These are phyloP conservation scores for Laburnicola sp. DNA, from an alignment of 2,329 filamentous ascomycete species.

Conservation along the genomic window DNA sequence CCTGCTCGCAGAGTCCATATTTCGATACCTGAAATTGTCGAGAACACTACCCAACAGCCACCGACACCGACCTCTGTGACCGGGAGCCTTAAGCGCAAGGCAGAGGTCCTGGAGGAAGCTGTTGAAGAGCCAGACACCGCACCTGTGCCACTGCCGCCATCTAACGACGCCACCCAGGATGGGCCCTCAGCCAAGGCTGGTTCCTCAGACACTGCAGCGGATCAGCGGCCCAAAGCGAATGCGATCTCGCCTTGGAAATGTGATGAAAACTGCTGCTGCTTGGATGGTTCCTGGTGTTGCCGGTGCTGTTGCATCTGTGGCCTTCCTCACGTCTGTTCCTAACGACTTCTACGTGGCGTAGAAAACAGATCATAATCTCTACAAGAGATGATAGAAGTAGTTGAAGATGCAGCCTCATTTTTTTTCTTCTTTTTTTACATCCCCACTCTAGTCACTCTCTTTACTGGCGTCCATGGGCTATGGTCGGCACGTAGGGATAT, in stretches of 20 bases:
- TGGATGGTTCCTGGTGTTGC: constrained; percentile 1
- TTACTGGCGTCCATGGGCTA: no score
- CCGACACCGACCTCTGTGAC: constrained; percentile 34
- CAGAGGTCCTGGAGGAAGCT: constrained; percentile 28
- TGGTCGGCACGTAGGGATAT: no score
- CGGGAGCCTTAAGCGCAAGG: constrained; percentile 36
- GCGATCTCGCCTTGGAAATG: constrained; percentile 2
- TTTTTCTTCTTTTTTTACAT: no score
- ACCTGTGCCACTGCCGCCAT: neutral
- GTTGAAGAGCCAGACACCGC: neutral
- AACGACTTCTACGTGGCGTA: constrained; percentile 5
- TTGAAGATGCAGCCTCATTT: no score
- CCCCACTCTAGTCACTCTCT: no score
- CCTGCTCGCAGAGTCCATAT: constrained; percentile 31
- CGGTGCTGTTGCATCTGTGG: constrained; percentile 2
- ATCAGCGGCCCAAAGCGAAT: constrained; percentile 6
- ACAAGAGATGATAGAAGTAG: no score
- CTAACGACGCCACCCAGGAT: neutral
- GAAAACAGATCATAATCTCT: neutral
- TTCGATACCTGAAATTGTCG: constrained; percentile 40
- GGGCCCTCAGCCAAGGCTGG: neutral
- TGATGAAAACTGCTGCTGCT: neutral
- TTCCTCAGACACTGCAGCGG: neutral
- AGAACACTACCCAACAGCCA: constrained; percentile 29
- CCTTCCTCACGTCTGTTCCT: constrained; percentile 4